phyloP scores from a whole-genome alignment of 441 rosid genomes.

The Macaranga tanarius region DNA sequence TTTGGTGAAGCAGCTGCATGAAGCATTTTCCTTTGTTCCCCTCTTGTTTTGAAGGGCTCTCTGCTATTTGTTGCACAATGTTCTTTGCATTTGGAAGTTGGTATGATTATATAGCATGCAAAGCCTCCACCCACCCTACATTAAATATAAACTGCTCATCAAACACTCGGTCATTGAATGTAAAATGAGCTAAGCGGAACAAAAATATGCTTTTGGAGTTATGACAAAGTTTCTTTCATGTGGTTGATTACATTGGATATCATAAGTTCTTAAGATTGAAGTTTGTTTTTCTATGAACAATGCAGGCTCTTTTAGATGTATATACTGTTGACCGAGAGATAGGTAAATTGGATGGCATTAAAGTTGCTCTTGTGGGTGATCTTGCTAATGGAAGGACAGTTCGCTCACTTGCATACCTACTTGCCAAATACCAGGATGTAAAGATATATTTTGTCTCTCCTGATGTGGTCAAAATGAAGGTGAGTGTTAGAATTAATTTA shows the following conservation, averaged over 20 bases:
- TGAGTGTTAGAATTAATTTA: conserved; percentile 16
- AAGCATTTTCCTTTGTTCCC: neutral
- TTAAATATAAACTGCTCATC: too few relatives aligned
- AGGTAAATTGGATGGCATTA: conserved; percentile 87
- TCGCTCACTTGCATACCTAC: conserved; percentile 90
- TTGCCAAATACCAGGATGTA: conserved; percentile 78
- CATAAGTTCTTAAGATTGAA: neutral
- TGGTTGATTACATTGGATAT: neutral
- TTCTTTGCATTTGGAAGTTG: neutral
- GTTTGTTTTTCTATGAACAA: neutral
- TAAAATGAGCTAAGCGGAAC: neutral
- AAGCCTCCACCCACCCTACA: too few relatives aligned
- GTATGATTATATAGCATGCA: neutral
- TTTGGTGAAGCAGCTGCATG: conserved; percentile 1
- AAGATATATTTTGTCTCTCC: conserved; percentile 93
- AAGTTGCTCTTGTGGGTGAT: conserved; percentile 93
- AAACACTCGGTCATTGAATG: neutral
- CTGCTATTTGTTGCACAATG: neutral
- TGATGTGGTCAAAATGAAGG: conserved; percentile 96
- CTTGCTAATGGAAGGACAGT: conserved; percentile 97
- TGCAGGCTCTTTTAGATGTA: conserved; percentile 87
- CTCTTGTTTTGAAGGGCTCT: neutral
- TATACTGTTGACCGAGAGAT: conserved; percentile 87
- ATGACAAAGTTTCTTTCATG: neutral
- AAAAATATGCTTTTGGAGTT: neutral